Percentiles rank a stretch among this genome's conserved stretches.
Conservation (phyloP, 2,329 filamentous ascomycete species). For the Hortaea werneckii region DNA sequence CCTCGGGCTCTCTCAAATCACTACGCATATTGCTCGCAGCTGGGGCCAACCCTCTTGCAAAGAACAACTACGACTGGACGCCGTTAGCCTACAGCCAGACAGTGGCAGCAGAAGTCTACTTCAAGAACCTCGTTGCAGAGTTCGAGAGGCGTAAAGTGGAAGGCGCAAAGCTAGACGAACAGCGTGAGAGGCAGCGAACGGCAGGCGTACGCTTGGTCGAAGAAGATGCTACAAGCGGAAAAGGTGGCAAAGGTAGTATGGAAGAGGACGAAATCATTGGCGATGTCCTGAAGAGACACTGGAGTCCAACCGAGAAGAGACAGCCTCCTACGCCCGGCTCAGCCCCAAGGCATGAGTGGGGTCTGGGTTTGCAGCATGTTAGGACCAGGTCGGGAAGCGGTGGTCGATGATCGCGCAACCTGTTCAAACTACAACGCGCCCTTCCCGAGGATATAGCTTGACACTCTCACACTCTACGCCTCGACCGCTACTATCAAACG, state of each 20-base stretch:
- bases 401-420: not conserved
- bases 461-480: no score
- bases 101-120: constrained; percentile 74
- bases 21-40: constrained; percentile 67
- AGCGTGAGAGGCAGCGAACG: constrained; percentile 17
- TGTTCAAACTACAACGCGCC: no score
- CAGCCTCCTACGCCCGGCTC: constrained; percentile 17
- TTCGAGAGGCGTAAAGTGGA: constrained; percentile 51
- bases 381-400: constrained; percentile 15
- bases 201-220: constrained; percentile 23
- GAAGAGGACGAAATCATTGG: constrained; percentile 18
- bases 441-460: no score
- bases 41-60: constrained; percentile 62
- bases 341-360: constrained; percentile 24
- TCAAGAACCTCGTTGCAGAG: constrained; percentile 65
- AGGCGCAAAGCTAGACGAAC: constrained; percentile 24
- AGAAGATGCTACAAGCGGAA: constrained; percentile 2
- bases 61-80: constrained; percentile 71
- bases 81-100: constrained; percentile 75
- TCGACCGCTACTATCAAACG: no score
- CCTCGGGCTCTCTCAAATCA: constrained; percentile 68
- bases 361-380: constrained; percentile 11
- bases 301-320: constrained; percentile 22
- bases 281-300: constrained; percentile 21
- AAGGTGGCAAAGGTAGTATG: constrained; percentile 1